These are phyloP conservation scores for Xylaria sp. DNA, from an alignment of 2,329 filamentous ascomycete genomes.

Conservation along the genomic window DNA sequence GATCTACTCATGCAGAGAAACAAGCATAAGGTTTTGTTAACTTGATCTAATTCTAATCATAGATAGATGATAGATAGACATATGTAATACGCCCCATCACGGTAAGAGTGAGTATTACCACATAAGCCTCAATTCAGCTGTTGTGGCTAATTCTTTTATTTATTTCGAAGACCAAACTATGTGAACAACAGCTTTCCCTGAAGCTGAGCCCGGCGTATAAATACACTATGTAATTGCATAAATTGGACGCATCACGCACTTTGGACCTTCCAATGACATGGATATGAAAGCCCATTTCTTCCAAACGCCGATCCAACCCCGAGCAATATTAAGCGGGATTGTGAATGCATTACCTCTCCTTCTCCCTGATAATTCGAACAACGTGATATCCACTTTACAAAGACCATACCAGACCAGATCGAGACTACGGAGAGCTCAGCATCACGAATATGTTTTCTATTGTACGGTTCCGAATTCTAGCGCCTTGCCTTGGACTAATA, in stretches of 20 bases:
- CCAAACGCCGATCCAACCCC: conserved; percentile 38
- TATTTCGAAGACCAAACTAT: conserved; percentile 29
- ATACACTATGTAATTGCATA: conserved; percentile 34
- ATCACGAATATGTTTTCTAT: conserved; percentile 28
- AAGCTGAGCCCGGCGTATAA: conserved; percentile 29
- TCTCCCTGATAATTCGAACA: conserved; percentile 22
- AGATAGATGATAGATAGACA: not conserved
- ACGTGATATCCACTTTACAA: conserved; percentile 18
- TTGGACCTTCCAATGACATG: conserved; percentile 28
- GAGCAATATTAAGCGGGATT: conserved; percentile 33
- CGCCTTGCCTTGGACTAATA: conserved; percentile 88
- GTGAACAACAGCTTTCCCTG: conserved; percentile 19
- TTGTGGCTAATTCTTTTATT: conserved; percentile 28
- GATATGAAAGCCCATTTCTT: conserved; percentile 31
- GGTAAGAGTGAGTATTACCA: not conserved
- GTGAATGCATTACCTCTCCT: conserved; percentile 32
- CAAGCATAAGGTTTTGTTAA: no score
- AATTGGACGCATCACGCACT: conserved; percentile 26
- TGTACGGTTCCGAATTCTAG: conserved; percentile 69
- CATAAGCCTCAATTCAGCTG: not conserved
- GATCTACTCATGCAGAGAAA: no score
- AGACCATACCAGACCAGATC: conserved; percentile 12
- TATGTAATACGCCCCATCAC: no score
- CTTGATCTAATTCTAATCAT: not conserved
- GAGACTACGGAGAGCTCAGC: conserved; percentile 5